Evolutionary conservation across 2,329 filamentous ascomycete genomes (phyloP).

Genomic region (Sporothrix euskadiensis): DNA sequence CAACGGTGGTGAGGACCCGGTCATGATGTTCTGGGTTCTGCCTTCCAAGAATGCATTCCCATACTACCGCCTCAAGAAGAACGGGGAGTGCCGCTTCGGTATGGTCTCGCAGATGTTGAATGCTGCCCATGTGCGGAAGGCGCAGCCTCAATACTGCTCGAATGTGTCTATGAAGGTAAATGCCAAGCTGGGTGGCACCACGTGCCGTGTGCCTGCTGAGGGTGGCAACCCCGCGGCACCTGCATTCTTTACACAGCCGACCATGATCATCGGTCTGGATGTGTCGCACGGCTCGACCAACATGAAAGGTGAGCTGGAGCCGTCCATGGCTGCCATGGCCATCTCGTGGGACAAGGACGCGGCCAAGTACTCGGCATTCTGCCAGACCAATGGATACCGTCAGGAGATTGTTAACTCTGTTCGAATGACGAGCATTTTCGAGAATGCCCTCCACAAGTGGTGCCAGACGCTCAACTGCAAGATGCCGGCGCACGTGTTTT

Average conservation of each 20-base stretch:
- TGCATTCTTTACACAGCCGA: slow-evolving; percentile 54
- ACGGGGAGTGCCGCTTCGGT: slow-evolving; percentile 80
- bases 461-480: slow-evolving; percentile 48
- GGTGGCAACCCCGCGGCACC: slow-evolving; percentile 32
- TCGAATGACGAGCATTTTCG: slow-evolving; percentile 68
- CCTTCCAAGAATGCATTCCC: slow-evolving; percentile 67
- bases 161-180: slow-evolving; percentile 98
- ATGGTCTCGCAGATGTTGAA: slow-evolving; percentile 83
- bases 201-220: slow-evolving; percentile 50
- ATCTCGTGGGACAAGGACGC: slow-evolving; percentile 72
- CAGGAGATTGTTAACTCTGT: slow-evolving; percentile 72
- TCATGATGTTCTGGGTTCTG: slow-evolving; percentile 79
- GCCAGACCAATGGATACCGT: slow-evolving; percentile 79
- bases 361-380: slow-evolving; percentile 74
- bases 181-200: slow-evolving; percentile 86
- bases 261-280: slow-evolving; percentile 87
- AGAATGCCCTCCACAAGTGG: slow-evolving; percentile 67
- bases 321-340: slow-evolving; percentile 86
- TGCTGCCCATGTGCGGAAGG: slow-evolving; percentile 65
- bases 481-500: slow-evolving; percentile 78
- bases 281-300: slow-evolving; percentile 76
- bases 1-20: slow-evolving; percentile 58
- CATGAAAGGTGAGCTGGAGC: slow-evolving; percentile 53
- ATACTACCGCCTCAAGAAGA: slow-evolving; percentile 88
- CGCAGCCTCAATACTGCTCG: slow-evolving; percentile 79